Conservation (phyloP, 2,329 filamentous ascomycete species). For the Nothopassalora personata region DNA sequence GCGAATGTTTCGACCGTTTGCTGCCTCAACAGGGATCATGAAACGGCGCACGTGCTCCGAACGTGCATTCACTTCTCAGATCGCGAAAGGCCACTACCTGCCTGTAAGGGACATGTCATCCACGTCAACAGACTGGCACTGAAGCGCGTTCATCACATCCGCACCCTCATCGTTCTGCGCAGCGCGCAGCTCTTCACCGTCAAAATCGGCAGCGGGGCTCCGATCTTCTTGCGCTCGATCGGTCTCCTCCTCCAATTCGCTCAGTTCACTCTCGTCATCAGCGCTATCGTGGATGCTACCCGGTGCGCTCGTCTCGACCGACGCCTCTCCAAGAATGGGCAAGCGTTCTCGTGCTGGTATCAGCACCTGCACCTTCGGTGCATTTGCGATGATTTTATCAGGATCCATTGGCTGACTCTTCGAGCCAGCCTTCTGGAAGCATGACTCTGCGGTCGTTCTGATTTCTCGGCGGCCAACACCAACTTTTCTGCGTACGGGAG, state of each 20-base stretch:
- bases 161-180: conserved; percentile 18
- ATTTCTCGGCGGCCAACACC: conserved; percentile 57
- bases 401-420: conserved; percentile 12
- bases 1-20: background rate
- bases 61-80: background rate
- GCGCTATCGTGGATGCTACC: conserved; percentile 52
- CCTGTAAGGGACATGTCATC: background rate
- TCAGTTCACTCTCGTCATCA: conserved; percentile 52
- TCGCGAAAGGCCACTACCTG: background rate
- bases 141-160: background rate
- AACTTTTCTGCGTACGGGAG: conserved; percentile 44
- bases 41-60: background rate
- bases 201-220: conserved; percentile 47
- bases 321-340: conserved; percentile 30
- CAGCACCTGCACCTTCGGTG: conserved; percentile 23
- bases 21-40: background rate
- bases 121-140: background rate
- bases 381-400: conserved; percentile 4
- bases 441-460: conserved; percentile 54
- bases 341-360: conserved; percentile 21
- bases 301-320: conserved; percentile 47
- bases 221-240: conserved; percentile 25
- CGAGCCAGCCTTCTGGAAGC: conserved; percentile 36
- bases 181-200: conserved; percentile 39
- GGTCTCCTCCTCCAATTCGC: conserved; percentile 47